Base-by-base conservation (phyloP, 345 rosid genomes). In the Populus alba region DNA sequence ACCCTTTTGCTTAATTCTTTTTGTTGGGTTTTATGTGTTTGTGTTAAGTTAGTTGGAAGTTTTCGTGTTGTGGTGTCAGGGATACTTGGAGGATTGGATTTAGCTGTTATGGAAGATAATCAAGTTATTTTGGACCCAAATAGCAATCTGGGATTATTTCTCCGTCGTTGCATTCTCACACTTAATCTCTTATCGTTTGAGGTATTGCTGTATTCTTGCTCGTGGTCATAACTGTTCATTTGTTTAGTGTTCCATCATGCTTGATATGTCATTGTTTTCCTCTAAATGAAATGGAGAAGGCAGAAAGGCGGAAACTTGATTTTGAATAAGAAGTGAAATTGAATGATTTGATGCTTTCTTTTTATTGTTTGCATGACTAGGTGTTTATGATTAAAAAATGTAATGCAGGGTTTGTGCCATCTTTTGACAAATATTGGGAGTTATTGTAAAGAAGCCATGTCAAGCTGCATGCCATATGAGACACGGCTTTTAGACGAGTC, bases 101-200 rank as follows among this genome's bases (percentile, higher is more conserved):
- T 91, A 17, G 93, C 87, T 66, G 82, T 80, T 35, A 78, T 89
- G 67, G 97, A 92, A 67, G 98, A 91, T 74, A 97, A 87, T 70
- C 98, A 94, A 82, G 88, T 89, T 77, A 82, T 90, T 75, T 86
- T 96, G 91, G 99, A 96, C 70, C 93, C 95, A 5, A 96, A 80
- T 73, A 91, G 98, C 84, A 88, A 77, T 75, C 84, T 96, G 78
- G 99, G 98, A 78, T 83, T 92, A 89, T 96, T 91, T 87, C 87
- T 94, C 59, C 97, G 98, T 18, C 99, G 93, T 27, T 92, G 98
- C 83, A 72, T 94, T 68, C 91, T 94, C 79, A 89, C 98, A 73
- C 94, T 94, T 81, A 94, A 91, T 79, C 75, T 88, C 45, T 81
- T 96, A 61, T 87, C 91, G 3, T 96, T 94, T 68, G 99, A 94